Evolutionary conservation across 139 green algal genomes (phyloP), one percentile per base, ranked within the genome.

Genomic region (Coelastrella sp.): DNA sequence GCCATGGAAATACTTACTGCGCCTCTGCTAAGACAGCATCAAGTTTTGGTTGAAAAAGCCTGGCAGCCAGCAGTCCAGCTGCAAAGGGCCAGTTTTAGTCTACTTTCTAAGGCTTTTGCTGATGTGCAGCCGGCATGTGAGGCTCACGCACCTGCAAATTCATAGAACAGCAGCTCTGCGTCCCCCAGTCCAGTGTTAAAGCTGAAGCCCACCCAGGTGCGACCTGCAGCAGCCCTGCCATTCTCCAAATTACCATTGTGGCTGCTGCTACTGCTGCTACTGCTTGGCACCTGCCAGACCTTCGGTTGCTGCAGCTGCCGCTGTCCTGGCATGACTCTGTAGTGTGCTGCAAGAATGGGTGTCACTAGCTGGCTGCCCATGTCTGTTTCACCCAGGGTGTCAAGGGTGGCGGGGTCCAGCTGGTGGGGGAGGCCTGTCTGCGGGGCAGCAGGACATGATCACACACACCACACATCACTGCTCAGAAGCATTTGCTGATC

Each of bases 391-490:
- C 82, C 92, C 15, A 92, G 0, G 0, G 93, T 96, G 19, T 90
- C 89, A 7, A 96, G 87, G 3, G 86, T 92, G 14, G 10, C 3
- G 6, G 92, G 84, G 59, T 93, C 72, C 70, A 95, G 84, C 76
- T 91, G 76, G 84, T 94, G 90, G 8, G 93, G 93, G 79, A 90
- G 59, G 0, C 92, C 92, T 11, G 73, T 91, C 93, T 95, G 90
- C 25, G 24, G 14, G 12, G 24, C 10, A 58, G 11, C 35, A 68
- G 12, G 68, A 58, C 12, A 66, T 27, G 35, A 57, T 17, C 22
- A 35, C 17, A 35, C 73, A 79, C 63, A 49, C 3, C 35, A 49
- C 35, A 79, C 63, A 49, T 49, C 35, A 49, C 35, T 49, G 35
- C 35, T 49, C 35, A 49, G 35, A 49, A 49, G 35, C 35, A 49